Percentiles rank a stretch among this genome's conserved stretches.
phyloP scores from a whole-genome alignment of 2,329 filamentous ascomycete species.

The Scortechinia acanthostroma region DNA sequence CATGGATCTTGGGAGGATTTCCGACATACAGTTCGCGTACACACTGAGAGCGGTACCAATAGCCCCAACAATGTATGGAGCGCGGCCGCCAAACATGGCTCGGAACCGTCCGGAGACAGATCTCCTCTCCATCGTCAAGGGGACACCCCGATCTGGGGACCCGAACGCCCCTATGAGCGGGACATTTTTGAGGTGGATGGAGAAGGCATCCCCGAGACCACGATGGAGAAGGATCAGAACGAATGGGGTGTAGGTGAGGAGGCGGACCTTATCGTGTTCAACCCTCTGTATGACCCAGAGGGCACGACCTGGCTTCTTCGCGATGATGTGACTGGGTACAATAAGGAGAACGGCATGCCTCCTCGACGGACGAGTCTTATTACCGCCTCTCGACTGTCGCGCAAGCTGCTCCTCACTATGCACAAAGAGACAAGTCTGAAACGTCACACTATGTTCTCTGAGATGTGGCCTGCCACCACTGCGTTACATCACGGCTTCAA shows the following conservation, averaged over 20 bases:
- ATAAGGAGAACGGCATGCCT: slow-evolving; percentile 30
- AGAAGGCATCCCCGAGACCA: slow-evolving; percentile 49
- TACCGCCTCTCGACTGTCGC: slow-evolving; percentile 41
- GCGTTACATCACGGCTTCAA: slow-evolving; percentile 54
- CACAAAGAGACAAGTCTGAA: slow-evolving; percentile 42
- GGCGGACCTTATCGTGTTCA: slow-evolving; percentile 51
- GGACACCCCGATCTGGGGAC: slow-evolving; percentile 51
- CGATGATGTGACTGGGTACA: slow-evolving; percentile 47
- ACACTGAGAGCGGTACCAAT: slow-evolving; percentile 32
- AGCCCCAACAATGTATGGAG: slow-evolving; percentile 41
- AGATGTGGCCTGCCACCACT: slow-evolving; percentile 50
- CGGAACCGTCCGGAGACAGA: neutral
- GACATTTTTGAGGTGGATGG: slow-evolving; percentile 47
- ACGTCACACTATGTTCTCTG: slow-evolving; percentile 48
- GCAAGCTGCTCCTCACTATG: slow-evolving; percentile 44
- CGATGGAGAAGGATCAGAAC: slow-evolving; percentile 60
- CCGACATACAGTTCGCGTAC: slow-evolving; percentile 41
- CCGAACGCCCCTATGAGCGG: slow-evolving; percentile 31
- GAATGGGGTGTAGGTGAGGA: slow-evolving; percentile 47
- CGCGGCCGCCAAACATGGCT: slow-evolving; percentile 11
- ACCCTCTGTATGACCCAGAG: slow-evolving; percentile 49
- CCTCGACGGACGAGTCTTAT: slow-evolving; percentile 50
- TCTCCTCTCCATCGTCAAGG: slow-evolving; percentile 4
- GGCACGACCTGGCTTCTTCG: slow-evolving; percentile 48
- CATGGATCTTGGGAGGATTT: slow-evolving; percentile 51